Conservation (phyloP, 2,329 filamentous ascomycete genomes). For the Pseudocercospora macadamiae region DNA sequence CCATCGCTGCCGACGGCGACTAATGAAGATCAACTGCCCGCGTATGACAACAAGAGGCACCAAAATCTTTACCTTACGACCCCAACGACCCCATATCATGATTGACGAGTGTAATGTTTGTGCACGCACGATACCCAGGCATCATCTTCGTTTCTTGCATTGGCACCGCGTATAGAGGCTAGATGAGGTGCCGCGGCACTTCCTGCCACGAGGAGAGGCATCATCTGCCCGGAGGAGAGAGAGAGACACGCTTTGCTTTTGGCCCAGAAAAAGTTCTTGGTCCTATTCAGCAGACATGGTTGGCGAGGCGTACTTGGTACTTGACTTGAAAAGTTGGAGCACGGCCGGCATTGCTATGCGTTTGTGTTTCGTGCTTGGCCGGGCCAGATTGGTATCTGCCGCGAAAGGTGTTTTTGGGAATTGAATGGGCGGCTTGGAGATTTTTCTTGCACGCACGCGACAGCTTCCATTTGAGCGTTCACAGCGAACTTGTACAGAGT, state of each 20-base stretch:
- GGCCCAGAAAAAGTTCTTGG: conserved; percentile 25
- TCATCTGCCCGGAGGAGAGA: conserved; percentile 23
- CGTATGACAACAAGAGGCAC: conserved; percentile 25
- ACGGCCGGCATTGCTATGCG: conserved; percentile 14
- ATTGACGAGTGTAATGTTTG: conserved; percentile 32
- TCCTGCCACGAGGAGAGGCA: conserved; percentile 22
- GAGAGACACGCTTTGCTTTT: conserved; percentile 18
- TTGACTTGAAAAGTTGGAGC: conserved; percentile 20
- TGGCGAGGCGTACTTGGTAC: conserved; percentile 18
- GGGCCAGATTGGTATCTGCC: conserved; percentile 4
- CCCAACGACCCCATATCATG: conserved; percentile 28
- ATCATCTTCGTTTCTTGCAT: conserved; percentile 34
- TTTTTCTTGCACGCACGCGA: conserved; percentile 7
- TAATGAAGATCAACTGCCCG: conserved; percentile 31
- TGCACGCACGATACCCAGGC: conserved; percentile 34
- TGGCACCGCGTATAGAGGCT: conserved; percentile 36
- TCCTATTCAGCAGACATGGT: conserved; percentile 17
- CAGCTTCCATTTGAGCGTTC: conserved; percentile 24
- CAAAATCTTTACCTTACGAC: conserved; percentile 23
- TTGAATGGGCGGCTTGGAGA: conserved; percentile 14
- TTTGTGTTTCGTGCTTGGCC: conserved; percentile 7
- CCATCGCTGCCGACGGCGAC: conserved; percentile 17
- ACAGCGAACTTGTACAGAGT: conserved; percentile 25
- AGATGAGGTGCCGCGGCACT: conserved; percentile 27
- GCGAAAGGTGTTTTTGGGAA: neutral